These are phyloP conservation scores for Vachellia pachyceras DNA, from an alignment of 306 rosid species.

Conservation along the genomic window DNA sequence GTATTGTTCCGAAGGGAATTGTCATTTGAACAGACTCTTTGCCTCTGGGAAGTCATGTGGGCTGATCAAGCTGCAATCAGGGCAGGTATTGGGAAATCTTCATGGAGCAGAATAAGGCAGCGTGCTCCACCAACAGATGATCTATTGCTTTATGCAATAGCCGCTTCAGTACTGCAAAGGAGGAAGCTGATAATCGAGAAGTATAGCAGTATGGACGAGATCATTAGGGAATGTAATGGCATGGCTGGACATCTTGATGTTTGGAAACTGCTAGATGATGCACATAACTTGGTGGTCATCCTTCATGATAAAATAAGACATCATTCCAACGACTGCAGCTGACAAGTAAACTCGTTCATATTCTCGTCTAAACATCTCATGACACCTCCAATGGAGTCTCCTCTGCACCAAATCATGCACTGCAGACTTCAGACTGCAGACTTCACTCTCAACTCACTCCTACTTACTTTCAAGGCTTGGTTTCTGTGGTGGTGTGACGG, in stretches of 20 bases:
- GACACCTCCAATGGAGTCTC: conserved; percentile 27
- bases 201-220: conserved; percentile 99
- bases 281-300: conserved; percentile 89
- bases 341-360: conserved; percentile 37
- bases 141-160: conserved; percentile 87
- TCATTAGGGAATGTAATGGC: conserved; percentile 96
- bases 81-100: conserved; percentile 89
- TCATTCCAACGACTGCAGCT: conserved; percentile 55
- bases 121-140: conserved; percentile 97
- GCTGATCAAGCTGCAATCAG: conserved; percentile 98
- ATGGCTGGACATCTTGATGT: conserved; percentile 94
- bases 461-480: conserved; percentile 29
- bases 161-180: conserved; percentile 92
- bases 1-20: conserved; percentile 95
- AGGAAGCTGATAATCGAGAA: conserved; percentile 89
- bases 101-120: conserved; percentile 94
- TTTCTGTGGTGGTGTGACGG: not conserved
- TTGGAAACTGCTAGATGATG: conserved; percentile 97
- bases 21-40: conserved; percentile 88
- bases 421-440: too few species aligned
- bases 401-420: conserved; percentile 37
- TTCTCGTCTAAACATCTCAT: conserved; percentile 23
- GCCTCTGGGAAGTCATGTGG: conserved; percentile 99
- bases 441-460: conserved; percentile 26
- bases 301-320: conserved; percentile 88